Base-by-base conservation (phyloP, 2,329 filamentous ascomycete species). In the Elsinoe ampelina region DNA sequence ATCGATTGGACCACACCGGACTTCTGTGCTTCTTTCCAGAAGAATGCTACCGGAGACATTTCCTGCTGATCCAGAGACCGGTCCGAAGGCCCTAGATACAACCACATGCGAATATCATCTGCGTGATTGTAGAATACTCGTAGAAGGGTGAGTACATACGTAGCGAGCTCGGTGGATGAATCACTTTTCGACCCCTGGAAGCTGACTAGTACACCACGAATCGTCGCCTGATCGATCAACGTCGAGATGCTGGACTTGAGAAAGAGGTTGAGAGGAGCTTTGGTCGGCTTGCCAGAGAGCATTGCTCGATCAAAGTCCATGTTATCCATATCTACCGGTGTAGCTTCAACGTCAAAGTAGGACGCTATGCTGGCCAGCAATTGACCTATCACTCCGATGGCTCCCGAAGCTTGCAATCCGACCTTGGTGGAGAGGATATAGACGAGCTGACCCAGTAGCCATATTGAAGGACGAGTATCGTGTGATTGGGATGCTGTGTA, bases 41-140 rank as follows among this genome's bases (percentile, higher is more conserved):
- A 88, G 66, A 89, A 95, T 63, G 86, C 85, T 58, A 92, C 83
- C 0, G 87, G 83, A 42, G 86, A 82, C 6, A 59, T 58, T 5
- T 64, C 63, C 11, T 57, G 17, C 17, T 56, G 26, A 7, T 6
- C n/a, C 6, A 20, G 32, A 15, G 52, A 20, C 11, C 55, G 50
- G 30, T 55, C 47, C 11, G 48, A 20, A 10, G 68, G 66, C 0
- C 89, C 87, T 39, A 93, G 78, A 66, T 93, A 97, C 0, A 97
- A 76, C 73, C 89, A 92, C 89, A 97, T 95, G 19, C 91, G 85
- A 59, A 96, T 95, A 58, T 96, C 90, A 65, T 96, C 91, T 2
- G 84, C 85, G 58, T 83, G 80, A 5, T 78, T 75, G 7, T 92
- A 90, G 62, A 97, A 97, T 63, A 90, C 91, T 58, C 87, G 82